Conservation (phyloP, 441 rosid species). For the Gossypium laxum region DNA sequence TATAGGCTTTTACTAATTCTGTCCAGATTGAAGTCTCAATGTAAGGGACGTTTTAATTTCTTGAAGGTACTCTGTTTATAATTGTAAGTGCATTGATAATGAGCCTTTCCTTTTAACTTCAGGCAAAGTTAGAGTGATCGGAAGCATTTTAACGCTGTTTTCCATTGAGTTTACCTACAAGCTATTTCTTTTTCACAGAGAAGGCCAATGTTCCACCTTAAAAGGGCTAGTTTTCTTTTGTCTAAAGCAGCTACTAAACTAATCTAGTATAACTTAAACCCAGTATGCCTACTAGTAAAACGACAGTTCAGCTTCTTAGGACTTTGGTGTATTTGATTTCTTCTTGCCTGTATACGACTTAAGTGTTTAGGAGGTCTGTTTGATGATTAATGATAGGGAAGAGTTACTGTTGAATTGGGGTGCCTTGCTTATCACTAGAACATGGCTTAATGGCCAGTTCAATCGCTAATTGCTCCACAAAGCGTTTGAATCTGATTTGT, state of each 20-base stretch:
- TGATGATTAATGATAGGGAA: not conserved
- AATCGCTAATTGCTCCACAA: too few relatives aligned
- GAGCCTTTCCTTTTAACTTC: not conserved
- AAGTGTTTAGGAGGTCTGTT: not conserved
- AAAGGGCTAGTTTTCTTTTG: not conserved
- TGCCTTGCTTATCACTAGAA: not conserved
- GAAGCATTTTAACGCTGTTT: not conserved
- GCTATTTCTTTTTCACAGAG: not conserved
- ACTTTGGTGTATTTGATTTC: not conserved
- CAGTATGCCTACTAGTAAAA: not conserved
- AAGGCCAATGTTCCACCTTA: not conserved
- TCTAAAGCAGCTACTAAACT: not conserved
- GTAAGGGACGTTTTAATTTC: not conserved
- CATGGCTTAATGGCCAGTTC: not conserved
- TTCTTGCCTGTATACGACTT: not conserved
- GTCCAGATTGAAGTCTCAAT: not conserved
- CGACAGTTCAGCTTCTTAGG: not conserved
- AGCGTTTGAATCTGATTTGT: too few relatives aligned
- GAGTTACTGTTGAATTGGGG: not conserved
- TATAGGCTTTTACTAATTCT: not conserved
- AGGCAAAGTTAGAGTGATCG: not conserved
- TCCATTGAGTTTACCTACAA: not conserved
- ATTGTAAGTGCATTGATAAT: not conserved
- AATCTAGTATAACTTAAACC: not conserved
- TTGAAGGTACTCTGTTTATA: not conserved